Conservation (phyloP, 1,284 basidiomycete genomes). For the Ustanciosporium gigantosporum region DNA sequence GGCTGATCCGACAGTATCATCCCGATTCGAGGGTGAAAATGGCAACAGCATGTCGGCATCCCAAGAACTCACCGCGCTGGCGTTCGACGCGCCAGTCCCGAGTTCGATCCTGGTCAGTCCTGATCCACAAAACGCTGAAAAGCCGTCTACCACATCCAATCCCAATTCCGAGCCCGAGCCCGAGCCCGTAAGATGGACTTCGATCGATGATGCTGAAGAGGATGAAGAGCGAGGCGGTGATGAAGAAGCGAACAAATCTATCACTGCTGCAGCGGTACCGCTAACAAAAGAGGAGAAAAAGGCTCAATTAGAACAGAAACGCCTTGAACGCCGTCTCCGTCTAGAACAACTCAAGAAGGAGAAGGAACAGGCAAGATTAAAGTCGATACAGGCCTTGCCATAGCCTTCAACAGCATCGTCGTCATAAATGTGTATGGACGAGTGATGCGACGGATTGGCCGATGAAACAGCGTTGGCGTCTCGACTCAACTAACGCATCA, state of each 20-base stretch:
- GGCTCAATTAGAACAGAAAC: constrained; percentile 45
- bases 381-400: constrained; percentile 7
- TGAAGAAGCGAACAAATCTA: neutral
- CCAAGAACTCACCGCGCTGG: constrained; percentile 30
- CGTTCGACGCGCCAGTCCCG: constrained; percentile 16
- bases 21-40: neutral
- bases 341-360: constrained; percentile 43
- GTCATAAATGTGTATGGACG: no score
- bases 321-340: constrained; percentile 36
- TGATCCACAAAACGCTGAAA: no score
- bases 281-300: constrained; percentile 51
- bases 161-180: neutral
- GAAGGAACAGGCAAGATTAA: constrained; percentile 32
- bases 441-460: no score
- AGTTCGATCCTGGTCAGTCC: neutral
- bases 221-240: constrained; percentile 1
- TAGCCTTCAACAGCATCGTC: no score
- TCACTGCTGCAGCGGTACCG: constrained; percentile 3
- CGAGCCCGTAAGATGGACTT: constrained; percentile 11
- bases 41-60: constrained; percentile 5
- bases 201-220: constrained; percentile 24
- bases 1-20: constrained; percentile 1
- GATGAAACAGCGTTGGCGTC: no score
- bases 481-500: no score
- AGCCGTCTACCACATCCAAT: neutral